Conservation (phyloP, 169 alveolate species). For the Plasmodium vinckei region DNA sequence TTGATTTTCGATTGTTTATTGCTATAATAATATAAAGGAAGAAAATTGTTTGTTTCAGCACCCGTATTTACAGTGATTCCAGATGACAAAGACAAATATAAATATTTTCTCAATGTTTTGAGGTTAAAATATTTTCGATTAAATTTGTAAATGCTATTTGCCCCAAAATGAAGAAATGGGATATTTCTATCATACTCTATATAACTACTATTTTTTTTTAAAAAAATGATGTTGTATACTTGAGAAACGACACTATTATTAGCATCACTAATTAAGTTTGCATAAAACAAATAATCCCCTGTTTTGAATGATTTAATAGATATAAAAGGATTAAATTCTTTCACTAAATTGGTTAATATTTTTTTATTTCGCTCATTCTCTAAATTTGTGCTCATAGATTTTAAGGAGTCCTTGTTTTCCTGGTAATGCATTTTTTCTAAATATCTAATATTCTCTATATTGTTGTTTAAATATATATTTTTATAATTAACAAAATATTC, state of each 20-base stretch:
- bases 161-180: constrained; percentile 17
- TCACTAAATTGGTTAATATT: constrained; percentile 16
- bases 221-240: constrained; percentile 33
- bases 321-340: constrained; percentile 26
- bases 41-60: not conserved
- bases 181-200: not conserved
- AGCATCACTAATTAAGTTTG: constrained; percentile 16
- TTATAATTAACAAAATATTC: constrained; percentile 52
- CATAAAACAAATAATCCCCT: constrained; percentile 36
- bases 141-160: constrained; percentile 21
- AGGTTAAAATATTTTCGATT: constrained; percentile 18
- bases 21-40: not conserved
- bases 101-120: constrained; percentile 6
- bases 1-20: too few species aligned
- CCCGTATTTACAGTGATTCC: not conserved
- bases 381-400: not conserved
- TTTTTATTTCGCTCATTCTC: not conserved
- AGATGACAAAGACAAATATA: not conserved
- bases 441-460: not conserved
- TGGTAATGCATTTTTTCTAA: not conserved
- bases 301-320: constrained; percentile 37
- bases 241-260: constrained; percentile 20
- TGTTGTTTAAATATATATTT: constrained; percentile 14
- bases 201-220: not conserved
- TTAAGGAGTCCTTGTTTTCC: not conserved